A percentile compares a stretch with the other conserved stretches of the same genome.
These are phyloP conservation scores for Lentinula sp. DNA, from an alignment of 768 basidiomycete species.

Conservation along the genomic window DNA sequence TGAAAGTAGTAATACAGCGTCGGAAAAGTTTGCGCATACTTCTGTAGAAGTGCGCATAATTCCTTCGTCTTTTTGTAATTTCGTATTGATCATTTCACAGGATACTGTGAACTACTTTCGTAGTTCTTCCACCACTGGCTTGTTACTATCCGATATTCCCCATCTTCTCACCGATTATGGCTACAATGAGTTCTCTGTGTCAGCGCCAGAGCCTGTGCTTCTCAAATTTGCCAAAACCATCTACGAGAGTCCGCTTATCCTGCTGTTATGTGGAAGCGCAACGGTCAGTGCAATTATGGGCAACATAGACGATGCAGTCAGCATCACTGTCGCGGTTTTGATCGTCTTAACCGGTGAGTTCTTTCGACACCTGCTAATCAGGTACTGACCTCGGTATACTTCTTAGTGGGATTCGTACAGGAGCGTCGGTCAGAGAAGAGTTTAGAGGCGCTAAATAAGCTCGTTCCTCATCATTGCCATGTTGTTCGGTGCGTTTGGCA, in stretches of 20 bases:
- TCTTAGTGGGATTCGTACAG: conserved; percentile 85
- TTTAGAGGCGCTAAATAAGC: conserved; percentile 90
- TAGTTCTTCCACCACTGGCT: conserved; percentile 55
- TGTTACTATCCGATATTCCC: conserved; percentile 57
- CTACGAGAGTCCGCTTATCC: conserved; percentile 89
- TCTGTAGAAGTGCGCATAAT: conserved; percentile 50
- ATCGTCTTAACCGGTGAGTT: conserved; percentile 87
- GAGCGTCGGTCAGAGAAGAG: conserved; percentile 93
- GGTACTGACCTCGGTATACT: conserved; percentile 11
- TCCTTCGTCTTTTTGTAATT: neutral
- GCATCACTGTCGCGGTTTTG: conserved; percentile 85
- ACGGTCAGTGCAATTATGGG: conserved; percentile 87
- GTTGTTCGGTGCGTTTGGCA: conserved; percentile 52
- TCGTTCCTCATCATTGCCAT: conserved; percentile 95
- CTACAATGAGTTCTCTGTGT: conserved; percentile 92
- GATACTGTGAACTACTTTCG: conserved; percentile 70
- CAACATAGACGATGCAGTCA: conserved; percentile 92
- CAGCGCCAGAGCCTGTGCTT: conserved; percentile 69
- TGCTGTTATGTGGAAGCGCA: conserved; percentile 87
- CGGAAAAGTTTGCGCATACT: conserved; percentile 62
- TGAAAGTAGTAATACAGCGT: conserved; percentile 46
- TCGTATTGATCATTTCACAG: conserved; percentile 28
- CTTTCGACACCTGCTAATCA: neutral
- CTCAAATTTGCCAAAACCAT: conserved; percentile 94
- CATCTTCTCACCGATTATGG: conserved; percentile 64